A percentile compares a stretch with the other conserved stretches of the same genome.
Conservation (phyloP, 371 early-diverging fungal species). For the Mucor ambiguus region DNA sequence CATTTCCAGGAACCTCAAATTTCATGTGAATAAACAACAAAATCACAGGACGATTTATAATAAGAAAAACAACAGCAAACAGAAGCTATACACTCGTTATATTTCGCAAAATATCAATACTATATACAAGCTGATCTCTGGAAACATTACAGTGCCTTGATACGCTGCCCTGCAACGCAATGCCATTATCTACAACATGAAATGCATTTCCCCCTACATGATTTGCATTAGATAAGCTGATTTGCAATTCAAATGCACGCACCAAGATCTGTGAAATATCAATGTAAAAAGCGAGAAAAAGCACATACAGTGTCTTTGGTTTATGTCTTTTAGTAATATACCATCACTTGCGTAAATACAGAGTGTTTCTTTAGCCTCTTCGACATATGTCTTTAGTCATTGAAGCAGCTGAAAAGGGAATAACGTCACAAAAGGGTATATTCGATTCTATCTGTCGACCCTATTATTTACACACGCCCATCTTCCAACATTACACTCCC, state of each 20-base stretch:
- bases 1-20: background rate
- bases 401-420: constrained; percentile 12
- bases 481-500: constrained; percentile 1
- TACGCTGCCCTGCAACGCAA: background rate
- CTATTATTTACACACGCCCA: constrained; percentile 3
- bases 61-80: background rate
- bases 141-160: background rate
- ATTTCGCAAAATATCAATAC: background rate
- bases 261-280: background rate
- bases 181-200: background rate
- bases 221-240: background rate
- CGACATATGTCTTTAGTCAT: constrained; percentile 9
- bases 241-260: background rate
- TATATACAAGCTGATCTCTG: background rate
- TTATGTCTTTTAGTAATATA: background rate
- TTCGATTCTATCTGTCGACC: constrained; percentile 1
- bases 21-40: background rate
- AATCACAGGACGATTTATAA: background rate
- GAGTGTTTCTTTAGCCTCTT: background rate
- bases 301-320: background rate
- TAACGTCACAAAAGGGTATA: constrained; percentile 18
- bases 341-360: background rate
- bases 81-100: too few relatives aligned
- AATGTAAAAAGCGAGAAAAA: background rate
- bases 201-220: background rate